A percentile compares a stretch with the other conserved stretches of the same genome.
Evolutionary conservation across 768 basidiomycete species (phyloP).

Genomic region (Amanita inopinata): DNA sequence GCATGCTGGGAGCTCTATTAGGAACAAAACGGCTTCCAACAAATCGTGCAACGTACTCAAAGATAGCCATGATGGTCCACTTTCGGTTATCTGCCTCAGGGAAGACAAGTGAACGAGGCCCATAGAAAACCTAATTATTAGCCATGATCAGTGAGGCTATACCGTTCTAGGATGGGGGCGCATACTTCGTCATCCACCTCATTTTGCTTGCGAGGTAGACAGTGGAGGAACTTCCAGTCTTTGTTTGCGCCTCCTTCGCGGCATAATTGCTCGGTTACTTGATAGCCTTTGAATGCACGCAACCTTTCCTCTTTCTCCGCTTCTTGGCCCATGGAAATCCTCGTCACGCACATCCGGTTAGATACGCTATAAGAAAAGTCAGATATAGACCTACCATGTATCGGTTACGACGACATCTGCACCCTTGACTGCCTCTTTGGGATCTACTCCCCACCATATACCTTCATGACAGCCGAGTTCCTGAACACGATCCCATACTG

Average conservation of each 20-base stretch:
- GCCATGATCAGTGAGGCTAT: not conserved
- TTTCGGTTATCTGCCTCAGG: slow-evolving; percentile 94
- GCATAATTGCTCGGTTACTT: slow-evolving; percentile 86
- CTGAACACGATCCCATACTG: slow-evolving; percentile 77
- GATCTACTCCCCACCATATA: slow-evolving; percentile 70
- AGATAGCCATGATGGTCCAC: slow-evolving; percentile 91
- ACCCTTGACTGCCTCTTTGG: slow-evolving; percentile 76
- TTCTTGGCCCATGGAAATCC: slow-evolving; percentile 99
- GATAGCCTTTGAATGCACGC: slow-evolving; percentile 84
- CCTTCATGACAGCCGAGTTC: slow-evolving; percentile 63
- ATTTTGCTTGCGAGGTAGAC: slow-evolving; percentile 83
- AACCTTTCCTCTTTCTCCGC: slow-evolving; percentile 83
- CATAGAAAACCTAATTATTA: slow-evolving; percentile 75
- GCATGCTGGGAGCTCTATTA: slow-evolving; percentile 19
- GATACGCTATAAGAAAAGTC: slow-evolving; percentile 7
- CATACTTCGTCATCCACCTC: slow-evolving; percentile 94
- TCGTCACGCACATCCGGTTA: slow-evolving; percentile 18
- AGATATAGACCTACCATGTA: slow-evolving; percentile 90
- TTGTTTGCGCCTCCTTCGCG: slow-evolving; percentile 71
- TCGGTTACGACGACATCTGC: slow-evolving; percentile 97
- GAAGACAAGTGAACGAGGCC: slow-evolving; percentile 85
- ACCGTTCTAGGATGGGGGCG: slow-evolving; percentile 6
- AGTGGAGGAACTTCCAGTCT: slow-evolving; percentile 94
- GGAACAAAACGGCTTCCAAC: slow-evolving; percentile 2
- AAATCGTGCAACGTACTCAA: slow-evolving; percentile 60